These are phyloP conservation scores for Candida albicans DNA, from an alignment of 1,139 yeast genomes.

Conservation along the genomic window DNA sequence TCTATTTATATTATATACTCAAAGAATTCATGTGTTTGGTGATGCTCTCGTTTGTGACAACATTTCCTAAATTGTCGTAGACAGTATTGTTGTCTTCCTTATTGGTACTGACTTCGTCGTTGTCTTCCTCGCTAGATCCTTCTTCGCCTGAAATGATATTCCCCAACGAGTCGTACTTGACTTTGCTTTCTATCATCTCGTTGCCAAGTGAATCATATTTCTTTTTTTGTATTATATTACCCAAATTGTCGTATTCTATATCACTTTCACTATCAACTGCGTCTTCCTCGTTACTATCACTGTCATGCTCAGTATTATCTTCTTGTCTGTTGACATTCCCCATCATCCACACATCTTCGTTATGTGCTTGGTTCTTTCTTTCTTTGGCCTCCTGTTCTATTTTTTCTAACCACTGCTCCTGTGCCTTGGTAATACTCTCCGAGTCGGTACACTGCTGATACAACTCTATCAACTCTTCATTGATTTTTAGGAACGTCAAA, in stretches of 20 bases:
- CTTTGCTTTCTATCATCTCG: constrained; percentile 12
- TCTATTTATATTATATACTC: constrained; percentile 1
- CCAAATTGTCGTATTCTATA: constrained; percentile 17
- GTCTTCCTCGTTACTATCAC: constrained; percentile 7
- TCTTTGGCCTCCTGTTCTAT: constrained; percentile 69
- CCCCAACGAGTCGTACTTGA: constrained; percentile 16
- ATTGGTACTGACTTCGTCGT: constrained; percentile 1
- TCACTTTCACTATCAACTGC: constrained; percentile 13
- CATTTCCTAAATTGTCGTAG: constrained; percentile 10
- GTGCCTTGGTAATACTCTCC: constrained; percentile 70
- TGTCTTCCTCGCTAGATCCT: constrained; percentile 8
- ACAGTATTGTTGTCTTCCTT: constrained; percentile 4
- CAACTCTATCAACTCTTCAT: constrained; percentile 70
- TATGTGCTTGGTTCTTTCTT: constrained; percentile 53
- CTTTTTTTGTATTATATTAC: constrained; percentile 15
- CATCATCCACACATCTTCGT: constrained; percentile 72
- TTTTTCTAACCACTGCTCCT: constrained; percentile 69
- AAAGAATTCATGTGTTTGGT: constrained; percentile 1
- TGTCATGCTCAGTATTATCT: constrained; percentile 10
- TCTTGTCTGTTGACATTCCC: constrained; percentile 67
- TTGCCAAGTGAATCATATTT: constrained; percentile 10
- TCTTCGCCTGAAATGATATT: constrained; percentile 13
- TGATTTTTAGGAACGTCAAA: constrained; percentile 75
- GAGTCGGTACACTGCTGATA: constrained; percentile 83
- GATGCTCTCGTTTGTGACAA: constrained; percentile 5